phyloP scores from a whole-genome alignment of 306 rosid species.

The Lathyrus oleraceus region DNA sequence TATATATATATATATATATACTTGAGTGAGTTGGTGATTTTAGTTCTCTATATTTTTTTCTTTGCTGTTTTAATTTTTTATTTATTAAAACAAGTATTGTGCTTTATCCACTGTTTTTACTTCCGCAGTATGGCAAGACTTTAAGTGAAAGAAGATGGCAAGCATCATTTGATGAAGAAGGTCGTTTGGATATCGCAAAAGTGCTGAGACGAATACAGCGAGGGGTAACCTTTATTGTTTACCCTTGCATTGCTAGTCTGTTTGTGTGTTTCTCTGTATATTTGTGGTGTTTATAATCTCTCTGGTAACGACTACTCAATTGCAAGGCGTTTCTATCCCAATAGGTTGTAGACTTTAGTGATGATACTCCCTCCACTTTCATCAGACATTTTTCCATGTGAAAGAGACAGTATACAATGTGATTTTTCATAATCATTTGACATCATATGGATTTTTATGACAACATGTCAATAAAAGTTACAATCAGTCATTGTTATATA shows the following conservation, averaged over 20 bases:
- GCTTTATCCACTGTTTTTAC: slow-evolving; percentile 31
- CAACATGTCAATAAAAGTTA: slow-evolving; percentile 3
- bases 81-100: not conserved
- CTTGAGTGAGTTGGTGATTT: slow-evolving; percentile 16
- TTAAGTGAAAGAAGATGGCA: slow-evolving; percentile 88
- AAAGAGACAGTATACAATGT: slow-evolving; percentile 24
- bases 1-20: no score
- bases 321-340: slow-evolving; percentile 7
- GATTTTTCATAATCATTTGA: slow-evolving; percentile 17
- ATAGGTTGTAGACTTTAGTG: slow-evolving; percentile 13
- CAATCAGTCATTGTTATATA: not conserved
- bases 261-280: not conserved
- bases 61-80: not conserved
- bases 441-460: slow-evolving; percentile 20
- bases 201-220: slow-evolving; percentile 87
- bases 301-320: not conserved
- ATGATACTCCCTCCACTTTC: not conserved
- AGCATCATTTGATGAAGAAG: slow-evolving; percentile 78
- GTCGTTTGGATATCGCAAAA: slow-evolving; percentile 80
- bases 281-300: slow-evolving; percentile 17
- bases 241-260: not conserved
- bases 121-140: slow-evolving; percentile 86
- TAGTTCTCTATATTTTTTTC: not conserved
- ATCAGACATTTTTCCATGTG: slow-evolving; percentile 10
- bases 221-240: slow-evolving; percentile 62